Base-by-base conservation (phyloP, 2,329 filamentous ascomycete species). In the Sclerotinia minor region DNA sequence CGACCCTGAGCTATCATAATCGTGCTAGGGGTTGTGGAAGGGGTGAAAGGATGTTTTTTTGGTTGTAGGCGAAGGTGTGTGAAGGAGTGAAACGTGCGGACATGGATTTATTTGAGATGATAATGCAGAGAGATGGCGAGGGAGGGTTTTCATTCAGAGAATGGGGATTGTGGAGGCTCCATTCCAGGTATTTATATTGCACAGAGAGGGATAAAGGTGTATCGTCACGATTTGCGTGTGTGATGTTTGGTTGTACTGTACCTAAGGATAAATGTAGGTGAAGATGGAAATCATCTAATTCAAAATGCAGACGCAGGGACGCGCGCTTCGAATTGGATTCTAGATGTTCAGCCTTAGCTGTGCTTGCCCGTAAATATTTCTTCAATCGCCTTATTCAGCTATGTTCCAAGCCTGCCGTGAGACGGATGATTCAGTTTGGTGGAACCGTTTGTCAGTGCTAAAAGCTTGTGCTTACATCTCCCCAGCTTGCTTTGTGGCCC, bases 291-390 rank as follows among this genome's bases (percentile, higher is more conserved):
- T 44, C n/a, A 26, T 41, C n/a, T 44, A 38, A 38, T 38, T 21
- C 45, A 21, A 29, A 26, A 45, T 63, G 35, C 47, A 63, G 55
- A 63, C 65, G 65, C 65, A 67, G 55, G 65, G 55, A 60, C 55
- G 65, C 65, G 65, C 65, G 59, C 59, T 61, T 61, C 45, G 47
- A 49, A 45, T 61, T n/a, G 21, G 32, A n/a, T 61, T 53, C 26
- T 29, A 35, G 24, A 19, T 52, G n/a, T 45, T 67, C 65, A 67
- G 65, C 65, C 65, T 38, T 67, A 67, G 55, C 65, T 67, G 44
- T 38, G 35, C 32, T 13, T 61, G 59, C 15, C 59, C 47, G 52
- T 21, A 44, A 53, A 44, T 53, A 32, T 26, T 35, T 58, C 44
- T 50, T 49, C 44, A 49, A 60, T 38, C 32, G 19, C 41, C 29